Base-by-base conservation (phyloP, 257 asterid species). In the Capsicum chinense region DNA sequence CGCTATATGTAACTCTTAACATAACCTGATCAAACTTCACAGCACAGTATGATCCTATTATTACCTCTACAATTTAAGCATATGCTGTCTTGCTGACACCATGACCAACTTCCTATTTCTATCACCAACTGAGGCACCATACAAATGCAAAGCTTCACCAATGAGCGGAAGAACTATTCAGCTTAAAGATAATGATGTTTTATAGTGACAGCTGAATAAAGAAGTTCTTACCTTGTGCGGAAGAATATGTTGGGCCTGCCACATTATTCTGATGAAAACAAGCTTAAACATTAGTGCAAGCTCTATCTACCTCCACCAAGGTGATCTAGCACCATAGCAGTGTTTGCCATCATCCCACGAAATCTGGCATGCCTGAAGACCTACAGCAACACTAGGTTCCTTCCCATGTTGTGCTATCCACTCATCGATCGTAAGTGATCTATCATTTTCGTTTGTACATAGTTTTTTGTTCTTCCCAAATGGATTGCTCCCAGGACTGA, bases 331-430 rank as follows among this genome's bases (percentile, higher is more conserved):
- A 89, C 91, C 91, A 70, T 92, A 95, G 73, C 80, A 56, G 90
- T 91, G 96, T 83, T 88, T 89, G n/a, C 88, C 95, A 2, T 91
- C 92, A 56, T 94, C 97, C 99, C 98, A 96, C 10, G 95, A 94
- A 81, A 96, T 90, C 62, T 87, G 93, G 83, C 93, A 91, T 78
- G 98, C 98, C 86, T 94, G 99, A 85, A 94, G 98, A 57, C 98
- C 98, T 84, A 93, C 90, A 66, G 94, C 93, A 86, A 89, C 87
- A 67, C 71, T 89, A 37, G 97, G 99, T 88, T 96, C 99, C 89
- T 91, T 93, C 59, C 99, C 98, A 79, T 94, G 97, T 35, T 9
- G 87, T 4, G 92, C 91, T 64, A 94, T 88, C 99, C 99, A 96
- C 86, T 91, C 94, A 88, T 92, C 93, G 47, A 90, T 79, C 19